Conservation (phyloP, 768 basidiomycete species). For the Suillus brevipes region DNA sequence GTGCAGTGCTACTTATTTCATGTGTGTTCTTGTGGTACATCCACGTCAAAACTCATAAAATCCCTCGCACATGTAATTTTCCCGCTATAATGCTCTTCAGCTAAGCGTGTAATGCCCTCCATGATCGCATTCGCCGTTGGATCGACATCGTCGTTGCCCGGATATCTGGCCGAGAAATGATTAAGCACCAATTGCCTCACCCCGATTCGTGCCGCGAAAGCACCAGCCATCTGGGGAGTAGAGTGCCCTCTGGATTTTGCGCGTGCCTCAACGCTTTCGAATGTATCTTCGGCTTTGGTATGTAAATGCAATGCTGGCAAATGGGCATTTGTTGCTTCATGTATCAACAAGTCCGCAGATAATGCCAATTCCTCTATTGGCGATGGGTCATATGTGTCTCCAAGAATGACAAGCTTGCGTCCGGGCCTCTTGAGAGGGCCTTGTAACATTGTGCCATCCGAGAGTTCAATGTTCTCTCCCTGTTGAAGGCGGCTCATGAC, state of each 20-base stretch:
- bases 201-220: constrained; percentile 66
- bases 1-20: constrained; percentile 14
- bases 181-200: constrained; percentile 72
- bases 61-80: constrained; percentile 72
- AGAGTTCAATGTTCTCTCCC: constrained; percentile 61
- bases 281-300: constrained; percentile 63
- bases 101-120: constrained; percentile 60
- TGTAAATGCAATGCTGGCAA: constrained; percentile 61
- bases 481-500: constrained; percentile 66
- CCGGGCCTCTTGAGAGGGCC: constrained; percentile 68
- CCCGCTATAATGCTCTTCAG: constrained; percentile 52
- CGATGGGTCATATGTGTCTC: constrained; percentile 84
- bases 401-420: constrained; percentile 77
- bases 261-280: constrained; percentile 58
- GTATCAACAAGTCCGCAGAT: constrained; percentile 73
- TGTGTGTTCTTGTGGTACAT: constrained; percentile 27
- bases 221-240: constrained; percentile 88
- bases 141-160: constrained; percentile 58
- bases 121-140: constrained; percentile 54
- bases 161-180: constrained; percentile 83
- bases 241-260: constrained; percentile 83
- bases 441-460: constrained; percentile 70
- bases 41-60: constrained; percentile 68
- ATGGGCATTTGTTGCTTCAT: constrained; percentile 90
- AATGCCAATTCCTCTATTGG: constrained; percentile 58